Conservation (phyloP, 1,284 basidiomycete genomes). For the Microbotryum silenes-acaulis region DNA sequence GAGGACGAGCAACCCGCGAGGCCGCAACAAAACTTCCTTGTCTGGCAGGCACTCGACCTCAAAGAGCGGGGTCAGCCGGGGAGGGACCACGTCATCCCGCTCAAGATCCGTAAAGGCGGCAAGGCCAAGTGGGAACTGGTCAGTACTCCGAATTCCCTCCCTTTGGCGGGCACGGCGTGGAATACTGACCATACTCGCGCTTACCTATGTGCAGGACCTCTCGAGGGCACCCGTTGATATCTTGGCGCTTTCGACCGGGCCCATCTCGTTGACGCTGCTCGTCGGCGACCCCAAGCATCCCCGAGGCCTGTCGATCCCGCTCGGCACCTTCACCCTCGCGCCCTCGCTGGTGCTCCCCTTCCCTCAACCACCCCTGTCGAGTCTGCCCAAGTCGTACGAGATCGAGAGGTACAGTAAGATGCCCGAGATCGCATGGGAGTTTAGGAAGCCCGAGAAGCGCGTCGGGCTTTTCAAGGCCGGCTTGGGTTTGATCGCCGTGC, state of each 20-base stretch:
- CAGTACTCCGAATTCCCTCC: not conserved
- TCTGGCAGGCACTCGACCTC: constrained; percentile 1
- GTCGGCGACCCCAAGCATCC: constrained; percentile 10
- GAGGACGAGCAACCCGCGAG: not conserved
- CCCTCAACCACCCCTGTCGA: constrained; percentile 14
- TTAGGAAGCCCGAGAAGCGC: constrained; percentile 13
- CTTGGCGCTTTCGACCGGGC: constrained; percentile 15
- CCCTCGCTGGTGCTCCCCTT: constrained; percentile 12
- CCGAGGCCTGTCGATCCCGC: constrained; percentile 12
- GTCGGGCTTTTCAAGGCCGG: constrained; percentile 5
- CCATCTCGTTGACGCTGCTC: constrained; percentile 20
- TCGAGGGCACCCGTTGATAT: constrained; percentile 12
- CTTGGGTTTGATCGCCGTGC: constrained; percentile 13
- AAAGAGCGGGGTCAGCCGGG: not conserved
- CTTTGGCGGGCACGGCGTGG: not conserved
- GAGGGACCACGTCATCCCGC: not conserved
- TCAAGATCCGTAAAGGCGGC: constrained; percentile 21
- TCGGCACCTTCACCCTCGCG: constrained; percentile 19
- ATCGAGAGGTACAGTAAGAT: constrained; percentile 9
- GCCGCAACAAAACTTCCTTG: constrained; percentile 24
- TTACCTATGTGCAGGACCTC: constrained; percentile 13
- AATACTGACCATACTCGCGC: not conserved
- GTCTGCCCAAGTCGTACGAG: constrained; percentile 21
- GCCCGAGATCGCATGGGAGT: constrained; percentile 20
- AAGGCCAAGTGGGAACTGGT: constrained; percentile 24